These are phyloP conservation scores for Penicillium digitatum DNA, from an alignment of 2,329 filamentous ascomycete species.

Conservation along the genomic window DNA sequence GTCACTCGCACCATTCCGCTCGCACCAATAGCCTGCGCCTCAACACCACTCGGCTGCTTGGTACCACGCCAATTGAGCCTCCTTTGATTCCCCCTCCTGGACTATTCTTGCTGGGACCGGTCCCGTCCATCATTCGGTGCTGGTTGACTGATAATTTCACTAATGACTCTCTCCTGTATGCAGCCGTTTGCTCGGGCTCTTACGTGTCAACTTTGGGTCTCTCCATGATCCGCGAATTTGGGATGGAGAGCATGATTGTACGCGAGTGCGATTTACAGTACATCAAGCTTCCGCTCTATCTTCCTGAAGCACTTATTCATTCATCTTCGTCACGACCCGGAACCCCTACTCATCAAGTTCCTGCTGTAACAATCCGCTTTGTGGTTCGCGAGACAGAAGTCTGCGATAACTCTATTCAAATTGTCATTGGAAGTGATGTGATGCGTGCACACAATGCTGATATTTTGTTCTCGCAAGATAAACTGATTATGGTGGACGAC, in stretches of 20 bases:
- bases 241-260: conserved; percentile 63
- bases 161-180: conserved; percentile 83
- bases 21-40: conserved; percentile 84
- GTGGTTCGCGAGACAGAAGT: conserved; percentile 58
- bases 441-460: conserved; percentile 84
- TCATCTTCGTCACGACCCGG: conserved; percentile 64
- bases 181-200: conserved; percentile 86
- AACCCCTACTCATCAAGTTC: conserved; percentile 73
- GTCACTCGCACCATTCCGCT: conserved; percentile 70
- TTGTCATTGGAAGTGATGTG: conserved; percentile 86
- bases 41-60: conserved; percentile 63
- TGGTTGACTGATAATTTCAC: conserved; percentile 91
- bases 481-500: conserved; percentile 79
- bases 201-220: conserved; percentile 79
- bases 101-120: conserved; percentile 78
- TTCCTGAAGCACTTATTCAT: conserved; percentile 84
- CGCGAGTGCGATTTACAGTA: conserved; percentile 63
- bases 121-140: conserved; percentile 91
- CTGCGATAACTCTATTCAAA: conserved; percentile 62
- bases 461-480: conserved; percentile 86
- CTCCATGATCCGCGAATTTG: conserved; percentile 69
- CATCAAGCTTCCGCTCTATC: conserved; percentile 76
- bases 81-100: conserved; percentile 77
- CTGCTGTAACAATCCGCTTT: conserved; percentile 75
- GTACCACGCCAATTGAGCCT: conserved; percentile 62